Evolutionary conservation across 352 stramenopile genomes (phyloP).

Genomic region (Thraustochytrium striatum): DNA sequence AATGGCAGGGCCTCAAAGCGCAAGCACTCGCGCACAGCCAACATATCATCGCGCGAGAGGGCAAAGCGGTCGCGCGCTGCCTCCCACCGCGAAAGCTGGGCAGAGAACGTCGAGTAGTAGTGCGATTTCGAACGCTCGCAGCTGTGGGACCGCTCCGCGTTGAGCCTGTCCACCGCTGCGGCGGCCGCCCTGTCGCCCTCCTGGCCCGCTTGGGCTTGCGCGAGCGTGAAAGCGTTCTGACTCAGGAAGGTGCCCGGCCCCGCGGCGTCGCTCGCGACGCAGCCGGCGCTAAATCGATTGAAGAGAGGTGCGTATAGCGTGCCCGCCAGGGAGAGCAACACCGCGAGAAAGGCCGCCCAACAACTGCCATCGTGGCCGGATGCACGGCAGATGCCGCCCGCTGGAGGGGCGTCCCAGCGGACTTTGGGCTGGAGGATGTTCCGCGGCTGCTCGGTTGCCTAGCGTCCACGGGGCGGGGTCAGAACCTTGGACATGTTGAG

Average conservation of each 20-base stretch:
- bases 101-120: too few species aligned
- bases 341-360: neutral
- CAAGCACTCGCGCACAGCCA: too few species aligned
- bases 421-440: neutral
- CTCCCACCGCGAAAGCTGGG: too few species aligned
- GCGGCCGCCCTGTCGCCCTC: neutral
- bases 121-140: too few species aligned
- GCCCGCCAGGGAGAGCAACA: neutral
- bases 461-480: constrained; percentile 12
- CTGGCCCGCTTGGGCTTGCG: neutral
- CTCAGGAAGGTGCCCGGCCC: constrained; percentile 17
- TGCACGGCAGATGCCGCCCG: neutral
- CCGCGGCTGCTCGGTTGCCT: neutral
- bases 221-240: neutral
- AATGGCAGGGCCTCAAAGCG: too few species aligned
- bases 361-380: neutral
- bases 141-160: neutral
- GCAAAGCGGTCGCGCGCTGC: too few species aligned
- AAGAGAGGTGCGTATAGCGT: constrained; percentile 29
- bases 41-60: too few species aligned
- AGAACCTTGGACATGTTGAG: neutral
- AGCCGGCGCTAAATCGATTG: neutral
- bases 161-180: neutral
- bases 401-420: neutral
- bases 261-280: neutral